phyloP scores from a whole-genome alignment of 345 rosid species.

The Eucalyptus marginata region DNA sequence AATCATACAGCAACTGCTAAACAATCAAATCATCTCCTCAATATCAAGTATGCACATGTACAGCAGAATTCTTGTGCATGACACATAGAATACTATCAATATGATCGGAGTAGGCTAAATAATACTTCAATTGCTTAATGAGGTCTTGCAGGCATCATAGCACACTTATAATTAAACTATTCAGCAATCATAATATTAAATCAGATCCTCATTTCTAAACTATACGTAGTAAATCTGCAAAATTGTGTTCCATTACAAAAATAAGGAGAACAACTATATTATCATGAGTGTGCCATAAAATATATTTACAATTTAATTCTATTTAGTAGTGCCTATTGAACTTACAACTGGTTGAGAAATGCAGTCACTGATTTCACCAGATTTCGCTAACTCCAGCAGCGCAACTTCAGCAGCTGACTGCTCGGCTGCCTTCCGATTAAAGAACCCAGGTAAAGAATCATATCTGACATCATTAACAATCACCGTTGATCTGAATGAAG shows the following conservation, averaged over 20 bases:
- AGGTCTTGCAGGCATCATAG: background rate
- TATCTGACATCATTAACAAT: conserved; percentile 50
- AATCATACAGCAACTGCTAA: background rate
- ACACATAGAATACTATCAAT: background rate
- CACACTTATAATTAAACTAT: background rate
- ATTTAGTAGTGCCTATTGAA: background rate
- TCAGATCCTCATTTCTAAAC: background rate
- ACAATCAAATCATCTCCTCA: background rate
- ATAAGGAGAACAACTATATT: background rate
- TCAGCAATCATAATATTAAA: background rate
- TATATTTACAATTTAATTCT: background rate
- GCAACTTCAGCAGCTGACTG: conserved; percentile 98
- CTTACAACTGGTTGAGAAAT: conserved; percentile 78
- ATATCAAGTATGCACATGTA: background rate
- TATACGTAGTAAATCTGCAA: background rate
- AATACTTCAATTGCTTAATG: background rate
- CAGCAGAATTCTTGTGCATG: background rate
- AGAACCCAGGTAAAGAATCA: conserved; percentile 74
- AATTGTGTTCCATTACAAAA: background rate
- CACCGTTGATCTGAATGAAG: conserved; percentile 62
- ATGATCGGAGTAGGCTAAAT: background rate
- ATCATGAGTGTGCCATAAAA: background rate
- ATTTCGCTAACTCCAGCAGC: conserved; percentile 51
- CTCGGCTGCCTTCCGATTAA: conserved; percentile 91
- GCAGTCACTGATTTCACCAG: conserved; percentile 34